These are phyloP conservation scores for Cudoniella acicularis DNA, from an alignment of 495 filamentous ascomycete species.

Conservation along the genomic window DNA sequence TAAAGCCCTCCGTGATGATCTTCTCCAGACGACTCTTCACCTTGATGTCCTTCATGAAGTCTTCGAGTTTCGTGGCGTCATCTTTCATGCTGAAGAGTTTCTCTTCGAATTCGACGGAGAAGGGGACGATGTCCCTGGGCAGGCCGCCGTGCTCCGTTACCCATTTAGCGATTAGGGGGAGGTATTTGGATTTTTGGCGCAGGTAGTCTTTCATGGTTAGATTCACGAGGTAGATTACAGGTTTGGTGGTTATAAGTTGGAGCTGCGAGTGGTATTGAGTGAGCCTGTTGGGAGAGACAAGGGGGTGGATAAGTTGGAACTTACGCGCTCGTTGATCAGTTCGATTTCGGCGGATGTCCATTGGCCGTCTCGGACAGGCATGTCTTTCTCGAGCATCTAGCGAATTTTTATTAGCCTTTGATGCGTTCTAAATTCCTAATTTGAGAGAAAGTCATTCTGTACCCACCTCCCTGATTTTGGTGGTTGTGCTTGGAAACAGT, in stretches of 20 bases:
- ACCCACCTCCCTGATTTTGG: conserved; percentile 24
- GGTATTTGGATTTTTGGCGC: conserved; percentile 34
- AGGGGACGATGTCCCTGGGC: conserved; percentile 28
- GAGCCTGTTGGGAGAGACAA: too few relatives aligned
- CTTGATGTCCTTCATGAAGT: conserved; percentile 24
- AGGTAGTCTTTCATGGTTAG: conserved; percentile 35
- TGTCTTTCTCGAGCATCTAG: conserved; percentile 27
- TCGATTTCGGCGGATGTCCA: conserved; percentile 31
- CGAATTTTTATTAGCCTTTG: not conserved
- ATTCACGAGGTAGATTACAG: conserved; percentile 34
- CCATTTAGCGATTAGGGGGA: conserved; percentile 29
- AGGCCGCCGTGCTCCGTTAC: conserved; percentile 29
- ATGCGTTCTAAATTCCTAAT: too few relatives aligned
- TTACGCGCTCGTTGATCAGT: conserved; percentile 31
- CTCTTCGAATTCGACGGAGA: conserved; percentile 33
- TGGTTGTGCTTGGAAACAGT: conserved; percentile 25
- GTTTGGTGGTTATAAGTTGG: conserved; percentile 31
- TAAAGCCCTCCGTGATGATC: conserved; percentile 28
- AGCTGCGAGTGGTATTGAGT: too few relatives aligned
- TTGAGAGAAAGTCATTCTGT: not conserved
- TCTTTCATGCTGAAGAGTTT: conserved; percentile 14
- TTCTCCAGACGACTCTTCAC: conserved; percentile 29
- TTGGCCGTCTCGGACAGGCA: conserved; percentile 30
- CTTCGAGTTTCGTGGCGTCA: conserved; percentile 4
- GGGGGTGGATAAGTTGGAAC: not conserved